A percentile compares a stretch with the other conserved stretches of the same genome.
Conservation (phyloP, 306 rosid species). For the Malus orientalis region DNA sequence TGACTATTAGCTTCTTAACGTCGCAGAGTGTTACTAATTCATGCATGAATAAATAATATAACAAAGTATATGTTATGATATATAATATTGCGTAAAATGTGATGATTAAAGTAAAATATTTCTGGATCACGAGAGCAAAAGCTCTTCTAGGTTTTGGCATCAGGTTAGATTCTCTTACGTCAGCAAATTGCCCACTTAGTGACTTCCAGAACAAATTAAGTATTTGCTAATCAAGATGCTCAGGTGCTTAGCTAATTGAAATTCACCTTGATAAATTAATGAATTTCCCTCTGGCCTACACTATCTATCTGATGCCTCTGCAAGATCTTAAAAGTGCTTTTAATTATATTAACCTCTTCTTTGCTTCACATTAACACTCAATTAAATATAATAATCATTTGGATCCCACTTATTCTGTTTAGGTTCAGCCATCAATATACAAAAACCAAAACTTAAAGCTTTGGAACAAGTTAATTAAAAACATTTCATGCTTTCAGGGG, state of each 20-base stretch:
- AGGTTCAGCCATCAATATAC: not conserved
- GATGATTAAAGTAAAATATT: too few species aligned
- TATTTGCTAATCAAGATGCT: slow-evolving; percentile 17
- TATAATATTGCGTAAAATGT: not conserved
- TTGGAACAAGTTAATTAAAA: not conserved
- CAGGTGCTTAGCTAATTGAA: slow-evolving; percentile 25
- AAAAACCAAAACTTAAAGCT: not conserved
- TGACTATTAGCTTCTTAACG: not conserved
- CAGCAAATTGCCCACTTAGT: slow-evolving; percentile 25
- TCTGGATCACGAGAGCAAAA: not conserved
- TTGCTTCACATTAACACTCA: not conserved
- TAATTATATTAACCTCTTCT: slow-evolving; percentile 24
- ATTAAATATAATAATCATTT: not conserved
- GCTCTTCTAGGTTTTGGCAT: slow-evolving; percentile 2
- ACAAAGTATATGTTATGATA: too few species aligned
- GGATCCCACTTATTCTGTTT: not conserved
- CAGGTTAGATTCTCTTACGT: slow-evolving; percentile 5
- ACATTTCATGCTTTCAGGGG: not conserved
- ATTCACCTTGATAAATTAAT: slow-evolving; percentile 21
- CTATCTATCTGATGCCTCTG: slow-evolving; percentile 50
- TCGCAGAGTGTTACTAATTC: not conserved
- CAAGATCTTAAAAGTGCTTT: slow-evolving; percentile 52
- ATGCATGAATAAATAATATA: too few species aligned
- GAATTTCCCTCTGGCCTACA: slow-evolving; percentile 49
- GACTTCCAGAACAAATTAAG: slow-evolving; percentile 22